Evolutionary conservation across 1,139 yeast species (phyloP), one percentile per base, ranked within the genome.

Genomic region (Debaryomyces coudertii): DNA sequence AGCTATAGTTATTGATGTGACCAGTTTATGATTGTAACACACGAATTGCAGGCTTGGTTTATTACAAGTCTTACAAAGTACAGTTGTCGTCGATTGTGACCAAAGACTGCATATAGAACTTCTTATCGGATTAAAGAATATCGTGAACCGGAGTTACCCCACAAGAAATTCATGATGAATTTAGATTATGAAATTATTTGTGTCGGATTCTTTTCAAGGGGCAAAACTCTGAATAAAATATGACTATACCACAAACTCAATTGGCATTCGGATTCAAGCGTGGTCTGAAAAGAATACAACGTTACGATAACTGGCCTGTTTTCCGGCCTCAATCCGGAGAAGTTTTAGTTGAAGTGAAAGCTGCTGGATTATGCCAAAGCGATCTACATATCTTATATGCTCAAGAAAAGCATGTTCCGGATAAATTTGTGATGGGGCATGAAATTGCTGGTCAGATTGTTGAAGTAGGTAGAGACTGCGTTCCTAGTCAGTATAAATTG

Each of bases 371-470:
- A 48, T 79, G 83, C 57, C 71, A 69, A 53, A 73, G 80, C 46
- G 84, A 79, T 54, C 65, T 77, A 16, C 81, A 77, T 53, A 63
- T 77, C 18, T 58, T 78, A 23, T 55, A 61, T 25, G 73, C 70
- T 9, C 53, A 62, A 44, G 58, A 60, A 25, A 28, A 45, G n/a
- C 53, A 42, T 28, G 41, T 53, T 35, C 59, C 70, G 44, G 53
- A 61, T 15, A 62, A 63, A 39, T 77, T 73, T 53, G 69, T 78
- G 18, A 73, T 80, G 76, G 85, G 85, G 20, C 85, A 80, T 58
- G 85, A 80, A 57, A 73, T 80, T 33, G 80, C 83, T 8, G 85
- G 85, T 1, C 64, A 63, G 45, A 61, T 80, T 24, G 72, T 66
- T 23, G 62, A 65, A 18, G 69, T 69, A 2, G 84, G 85, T 4